These are phyloP conservation scores for Naganishia cerealis DNA, from an alignment of 1,284 basidiomycete genomes.

Conservation along the genomic window DNA sequence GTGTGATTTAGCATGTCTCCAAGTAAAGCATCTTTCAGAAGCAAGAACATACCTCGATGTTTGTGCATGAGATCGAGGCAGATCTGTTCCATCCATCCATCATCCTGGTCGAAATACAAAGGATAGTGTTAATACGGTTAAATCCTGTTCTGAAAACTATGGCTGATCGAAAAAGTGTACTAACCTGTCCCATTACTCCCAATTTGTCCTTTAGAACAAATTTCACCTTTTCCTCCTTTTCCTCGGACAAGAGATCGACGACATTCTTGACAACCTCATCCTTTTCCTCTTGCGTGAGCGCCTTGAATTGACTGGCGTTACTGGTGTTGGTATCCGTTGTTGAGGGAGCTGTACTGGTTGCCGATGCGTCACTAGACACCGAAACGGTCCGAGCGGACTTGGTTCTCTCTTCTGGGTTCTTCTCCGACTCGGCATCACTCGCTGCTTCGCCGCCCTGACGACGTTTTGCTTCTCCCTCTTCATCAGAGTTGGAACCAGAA, in stretches of 20 bases:
- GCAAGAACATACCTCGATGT: conserved; percentile 57
- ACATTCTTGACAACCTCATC: conserved; percentile 66
- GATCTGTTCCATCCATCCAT: conserved; percentile 52
- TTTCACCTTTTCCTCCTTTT: conserved; percentile 83
- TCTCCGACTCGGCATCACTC: neutral
- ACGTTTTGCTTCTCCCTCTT: conserved; percentile 8
- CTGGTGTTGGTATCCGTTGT: neutral
- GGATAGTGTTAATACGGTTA: neutral
- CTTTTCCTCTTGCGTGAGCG: conserved; percentile 36
- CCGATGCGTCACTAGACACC: conserved; percentile 9
- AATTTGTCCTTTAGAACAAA: conserved; percentile 67
- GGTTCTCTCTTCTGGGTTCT: neutral
- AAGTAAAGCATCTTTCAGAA: neutral
- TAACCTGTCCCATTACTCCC: conserved; percentile 69
- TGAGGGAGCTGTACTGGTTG: neutral
- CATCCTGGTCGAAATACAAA: conserved; percentile 43
- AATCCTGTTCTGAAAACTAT: neutral
- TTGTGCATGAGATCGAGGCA: conserved; percentile 54
- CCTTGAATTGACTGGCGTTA: conserved; percentile 12
- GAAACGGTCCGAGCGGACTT: conserved; percentile 9
- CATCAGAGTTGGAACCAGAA: conserved; percentile 10
- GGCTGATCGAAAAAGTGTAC: conserved; percentile 21
- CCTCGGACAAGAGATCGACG: conserved; percentile 69
- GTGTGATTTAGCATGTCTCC: neutral
- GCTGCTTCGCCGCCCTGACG: neutral